Percentiles rank a stretch among this genome's conserved stretches.
Conservation (phyloP, 345 rosid genomes). For the Boechera stricta region DNA sequence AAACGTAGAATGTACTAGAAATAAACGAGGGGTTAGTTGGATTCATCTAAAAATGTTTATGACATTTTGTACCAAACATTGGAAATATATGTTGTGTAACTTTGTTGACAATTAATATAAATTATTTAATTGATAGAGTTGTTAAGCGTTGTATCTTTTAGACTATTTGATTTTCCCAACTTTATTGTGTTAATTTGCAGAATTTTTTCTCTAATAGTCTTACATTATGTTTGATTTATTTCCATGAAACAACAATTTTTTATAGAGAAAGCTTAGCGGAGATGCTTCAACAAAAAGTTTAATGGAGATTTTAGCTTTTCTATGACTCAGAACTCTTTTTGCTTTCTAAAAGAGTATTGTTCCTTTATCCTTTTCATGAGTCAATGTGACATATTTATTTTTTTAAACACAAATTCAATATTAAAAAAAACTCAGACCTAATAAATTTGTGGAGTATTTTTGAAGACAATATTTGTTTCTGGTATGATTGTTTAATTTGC, state of each 20-base stretch:
- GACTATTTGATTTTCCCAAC: neutral
- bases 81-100: conserved; percentile 36
- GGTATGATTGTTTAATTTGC: neutral
- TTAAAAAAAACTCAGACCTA: neutral
- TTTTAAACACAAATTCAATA: neutral
- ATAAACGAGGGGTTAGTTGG: conserved; percentile 37
- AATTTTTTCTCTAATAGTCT: neutral
- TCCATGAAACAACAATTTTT: conserved; percentile 1
- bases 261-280: neutral
- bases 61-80: conserved; percentile 40
- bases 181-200: neutral
- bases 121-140: conserved; percentile 28
- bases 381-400: conserved; percentile 9
- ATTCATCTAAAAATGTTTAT: conserved; percentile 28
- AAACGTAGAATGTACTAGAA: conserved; percentile 34
- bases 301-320: neutral
- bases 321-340: neutral
- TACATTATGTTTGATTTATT: conserved; percentile 12
- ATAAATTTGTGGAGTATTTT: conserved; percentile 2
- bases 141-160: conserved; percentile 20
- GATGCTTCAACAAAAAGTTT: no score
- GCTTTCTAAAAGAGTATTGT: conserved; percentile 20
- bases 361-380: conserved; percentile 17
- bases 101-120: conserved; percentile 29
- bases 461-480: neutral